Evolutionary conservation across 2,329 filamentous ascomycete species (phyloP), one percentile per base, ranked within the genome.

Genomic region (Aspergillus sp.): DNA sequence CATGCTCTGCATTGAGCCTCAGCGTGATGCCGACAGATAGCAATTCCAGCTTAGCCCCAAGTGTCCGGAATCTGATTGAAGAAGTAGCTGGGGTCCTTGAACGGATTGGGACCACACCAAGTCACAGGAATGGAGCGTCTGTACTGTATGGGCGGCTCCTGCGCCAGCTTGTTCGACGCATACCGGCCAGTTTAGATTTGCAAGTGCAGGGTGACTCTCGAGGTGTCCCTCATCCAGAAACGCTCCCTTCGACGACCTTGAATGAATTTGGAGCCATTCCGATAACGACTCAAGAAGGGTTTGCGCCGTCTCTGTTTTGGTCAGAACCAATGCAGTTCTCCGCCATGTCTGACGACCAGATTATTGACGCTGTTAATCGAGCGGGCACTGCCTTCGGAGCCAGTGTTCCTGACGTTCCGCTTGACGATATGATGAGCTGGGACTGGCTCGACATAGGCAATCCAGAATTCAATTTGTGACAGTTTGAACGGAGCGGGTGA

Each of bases 11-110:
- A 0, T 72, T 89, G n/a, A 83, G 84, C 9, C 78, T 89, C 4
- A 87, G 85, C 62, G 81, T 84, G 0, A 83, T 84, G 48, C 80
- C 84, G 3, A 79, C 81, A 0, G 84, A 81, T 27, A 81, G 79
- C 56, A 75, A 71, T 41, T 86, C 82, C 0, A 82, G 81, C 52
- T 70, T 89, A 0, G 85, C 85, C 0, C 84, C 86, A 0, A 88
- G 86, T 62, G 84, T 89, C 14, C 76, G 86, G 46, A 81, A 83
- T 51, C 73, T 90, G 56, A 85, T 90, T 37, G 84, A 88, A 60
- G 88, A 91, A 68, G 85, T 86, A 0, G 87, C 87, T 1, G 84
- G 83, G 8, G 87, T 90, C 0, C 73, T 91, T 4, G 87, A 90
- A 65, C 82, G 88, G 23, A 87, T 90, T 37, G 88, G 88, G 6